Conservation (phyloP, 2,329 filamentous ascomycete species). For the Aspergillus sclerotialis region DNA sequence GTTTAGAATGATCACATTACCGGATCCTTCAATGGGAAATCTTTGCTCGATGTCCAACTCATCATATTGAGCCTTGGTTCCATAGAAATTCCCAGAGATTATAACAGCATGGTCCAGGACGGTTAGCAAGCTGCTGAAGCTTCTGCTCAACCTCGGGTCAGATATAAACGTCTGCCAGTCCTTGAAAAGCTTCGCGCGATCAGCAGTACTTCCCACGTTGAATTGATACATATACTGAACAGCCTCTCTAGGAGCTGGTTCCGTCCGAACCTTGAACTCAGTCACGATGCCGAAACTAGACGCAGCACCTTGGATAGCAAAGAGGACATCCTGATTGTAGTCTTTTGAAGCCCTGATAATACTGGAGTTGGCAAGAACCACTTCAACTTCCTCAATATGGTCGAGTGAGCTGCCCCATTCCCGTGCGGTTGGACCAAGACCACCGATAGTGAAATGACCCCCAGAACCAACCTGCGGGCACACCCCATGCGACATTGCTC, state of each 20-base stretch:
- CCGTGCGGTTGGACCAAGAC: slow-evolving; percentile 36
- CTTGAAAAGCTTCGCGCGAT: slow-evolving; percentile 46
- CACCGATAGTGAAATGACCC: slow-evolving; percentile 36
- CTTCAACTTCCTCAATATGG: slow-evolving; percentile 42
- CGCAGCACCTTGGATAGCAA: slow-evolving; percentile 30
- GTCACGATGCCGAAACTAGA: slow-evolving; percentile 34
- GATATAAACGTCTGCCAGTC: slow-evolving; percentile 53
- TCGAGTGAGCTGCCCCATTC: slow-evolving; percentile 48
- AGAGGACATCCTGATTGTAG: slow-evolving; percentile 26
- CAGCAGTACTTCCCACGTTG: slow-evolving; percentile 41
- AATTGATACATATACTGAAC: slow-evolving; percentile 55
- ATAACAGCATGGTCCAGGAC: slow-evolving; percentile 48
- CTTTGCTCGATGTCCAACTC: slow-evolving; percentile 23
- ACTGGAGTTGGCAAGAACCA: slow-evolving; percentile 39
- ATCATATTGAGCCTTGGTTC: slow-evolving; percentile 50
- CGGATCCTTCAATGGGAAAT: slow-evolving; percentile 16
- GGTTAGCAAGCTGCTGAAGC: slow-evolving; percentile 53
- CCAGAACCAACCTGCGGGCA: slow-evolving; percentile 34
- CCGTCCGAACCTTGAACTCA: slow-evolving; percentile 31
- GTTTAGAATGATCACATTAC: slow-evolving; percentile 16
- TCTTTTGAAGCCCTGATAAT: slow-evolving; percentile 23
- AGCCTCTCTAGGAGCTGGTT: slow-evolving; percentile 36
- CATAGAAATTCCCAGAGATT: slow-evolving; percentile 57
- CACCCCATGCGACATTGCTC: slow-evolving; percentile 34
- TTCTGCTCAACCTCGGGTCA: slow-evolving; percentile 50